Evolutionary conservation across 2,329 filamentous ascomycete species (phyloP).

Genomic region (Neopestalotiopsis clavispora): DNA sequence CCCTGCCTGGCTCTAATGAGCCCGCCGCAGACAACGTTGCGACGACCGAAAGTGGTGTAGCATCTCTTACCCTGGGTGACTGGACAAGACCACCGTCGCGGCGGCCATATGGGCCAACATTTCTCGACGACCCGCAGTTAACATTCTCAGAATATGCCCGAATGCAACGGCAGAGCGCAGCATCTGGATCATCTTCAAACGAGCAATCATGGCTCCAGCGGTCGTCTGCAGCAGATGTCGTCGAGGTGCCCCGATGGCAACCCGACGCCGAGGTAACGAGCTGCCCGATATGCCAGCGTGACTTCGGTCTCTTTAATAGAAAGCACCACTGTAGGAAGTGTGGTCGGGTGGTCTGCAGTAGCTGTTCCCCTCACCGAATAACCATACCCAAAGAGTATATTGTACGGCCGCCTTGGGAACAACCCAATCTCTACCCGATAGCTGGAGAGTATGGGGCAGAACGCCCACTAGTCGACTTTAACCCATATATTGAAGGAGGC

Average conservation of each 20-base stretch:
- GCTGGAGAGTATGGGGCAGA: constrained; percentile 46
- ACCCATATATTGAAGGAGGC: constrained; percentile 52
- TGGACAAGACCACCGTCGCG: neutral
- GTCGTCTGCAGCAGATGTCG: constrained; percentile 44
- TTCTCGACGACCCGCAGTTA: too few species aligned
- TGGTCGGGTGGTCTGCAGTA: constrained; percentile 86
- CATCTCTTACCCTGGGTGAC: neutral
- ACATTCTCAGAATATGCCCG: too few species aligned
- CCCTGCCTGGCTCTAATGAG: neutral
- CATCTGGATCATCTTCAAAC: neutral
- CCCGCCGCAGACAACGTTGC: neutral
- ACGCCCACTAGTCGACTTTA: constrained; percentile 47
- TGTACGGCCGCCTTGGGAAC: constrained; percentile 70
- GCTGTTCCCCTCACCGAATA: constrained; percentile 92
- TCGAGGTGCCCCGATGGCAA: constrained; percentile 78
- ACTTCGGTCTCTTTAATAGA: constrained; percentile 84
- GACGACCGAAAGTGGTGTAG: neutral
- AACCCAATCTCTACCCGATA: constrained; percentile 27
- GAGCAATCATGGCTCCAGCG: neutral
- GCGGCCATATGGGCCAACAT: too few species aligned
- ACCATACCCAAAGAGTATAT: constrained; percentile 94
- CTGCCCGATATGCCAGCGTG: constrained; percentile 82
- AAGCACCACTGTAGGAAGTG: constrained; percentile 98
- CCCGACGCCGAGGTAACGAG: constrained; percentile 81
- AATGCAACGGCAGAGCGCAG: too few species aligned